Evolutionary conservation across 1,284 basidiomycete species (phyloP).

Genomic region (Cutaneotrichosporon sp.): DNA sequence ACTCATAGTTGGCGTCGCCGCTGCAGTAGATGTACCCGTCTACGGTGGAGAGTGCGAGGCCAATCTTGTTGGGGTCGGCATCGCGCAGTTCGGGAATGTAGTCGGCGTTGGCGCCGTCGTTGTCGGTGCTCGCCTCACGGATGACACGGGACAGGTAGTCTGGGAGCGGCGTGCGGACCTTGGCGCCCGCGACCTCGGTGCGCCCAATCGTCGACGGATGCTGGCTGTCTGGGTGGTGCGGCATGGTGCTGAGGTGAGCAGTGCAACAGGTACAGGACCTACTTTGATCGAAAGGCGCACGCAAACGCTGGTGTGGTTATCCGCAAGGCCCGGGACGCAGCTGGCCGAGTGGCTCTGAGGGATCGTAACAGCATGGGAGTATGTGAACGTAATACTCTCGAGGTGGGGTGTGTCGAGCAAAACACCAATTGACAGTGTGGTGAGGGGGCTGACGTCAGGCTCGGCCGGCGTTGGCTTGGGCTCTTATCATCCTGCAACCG

Average conservation of each 20-base stretch:
- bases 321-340: slow-evolving; percentile 1
- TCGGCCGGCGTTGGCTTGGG: too few species aligned
- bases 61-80: slow-evolving; percentile 7
- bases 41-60: slow-evolving; percentile 9
- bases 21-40: slow-evolving; percentile 16
- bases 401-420: too few species aligned
- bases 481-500: too few species aligned
- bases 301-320: too few species aligned
- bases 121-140: background rate
- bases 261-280: too few species aligned
- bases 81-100: slow-evolving; percentile 19
- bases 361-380: too few species aligned
- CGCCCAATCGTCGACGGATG: background rate
- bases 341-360: background rate
- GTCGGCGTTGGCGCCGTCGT: background rate
- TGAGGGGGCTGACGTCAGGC: too few species aligned
- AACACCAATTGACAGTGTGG: too few species aligned
- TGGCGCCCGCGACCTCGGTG: background rate
- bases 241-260: background rate
- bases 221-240: background rate
- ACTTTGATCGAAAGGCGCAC: too few species aligned
- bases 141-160: background rate
- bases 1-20: slow-evolving; percentile 16
- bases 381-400: too few species aligned
- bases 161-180: slow-evolving; percentile 3